Base-by-base conservation (phyloP, 108 stramenopile genomes). In the Pelagomonas calceolata region DNA sequence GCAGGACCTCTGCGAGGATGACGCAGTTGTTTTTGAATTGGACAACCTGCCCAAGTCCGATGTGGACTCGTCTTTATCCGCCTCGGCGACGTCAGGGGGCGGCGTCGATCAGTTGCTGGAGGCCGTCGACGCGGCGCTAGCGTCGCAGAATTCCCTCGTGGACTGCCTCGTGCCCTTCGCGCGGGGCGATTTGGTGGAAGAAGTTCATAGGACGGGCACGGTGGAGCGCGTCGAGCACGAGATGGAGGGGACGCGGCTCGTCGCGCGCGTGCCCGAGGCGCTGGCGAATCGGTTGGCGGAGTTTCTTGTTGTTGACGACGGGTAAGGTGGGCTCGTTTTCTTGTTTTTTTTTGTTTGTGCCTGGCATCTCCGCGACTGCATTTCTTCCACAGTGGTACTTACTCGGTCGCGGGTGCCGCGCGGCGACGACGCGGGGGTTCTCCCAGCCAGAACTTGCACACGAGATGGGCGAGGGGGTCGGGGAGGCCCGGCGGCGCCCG, bases 151-250 rank as follows among this genome's bases (percentile, higher is more conserved):
- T 7, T 32, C 36, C 29, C 31, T 30, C 3, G 75, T 80, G 4
- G 78, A 80, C 51, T 74, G 73, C 36, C 69, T 79, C n/a, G 72
- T 79, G 0, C 79, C 77, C 0, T 78, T 78, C 78, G 72, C 39
- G 64, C 34, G 70, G 73, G 79, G 78, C 16, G 70, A 73, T 34
- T 73, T 78, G 30, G 67, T 79, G 36, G 75, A 37, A 63, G 68
- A 74, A 35, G 70, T 80, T 34, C 75, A 80, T 66, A 69, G 76
- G 44, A 46, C 75, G 34, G 77, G 74, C 36, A 77, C 78, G 21
- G 74, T 77, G 44, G 64, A 79, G 65, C 32, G n/a, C 29, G 71
- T 71, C 16, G 45, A 74, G 29, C 69, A 74, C 74, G 66, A 34
- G 0, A 73, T 69, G 29, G 46, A 74, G 18, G 78, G 78, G 4